Evolutionary conservation across 805 yeast genomes (phyloP).

Genomic region (Nematodospora valgi): DNA sequence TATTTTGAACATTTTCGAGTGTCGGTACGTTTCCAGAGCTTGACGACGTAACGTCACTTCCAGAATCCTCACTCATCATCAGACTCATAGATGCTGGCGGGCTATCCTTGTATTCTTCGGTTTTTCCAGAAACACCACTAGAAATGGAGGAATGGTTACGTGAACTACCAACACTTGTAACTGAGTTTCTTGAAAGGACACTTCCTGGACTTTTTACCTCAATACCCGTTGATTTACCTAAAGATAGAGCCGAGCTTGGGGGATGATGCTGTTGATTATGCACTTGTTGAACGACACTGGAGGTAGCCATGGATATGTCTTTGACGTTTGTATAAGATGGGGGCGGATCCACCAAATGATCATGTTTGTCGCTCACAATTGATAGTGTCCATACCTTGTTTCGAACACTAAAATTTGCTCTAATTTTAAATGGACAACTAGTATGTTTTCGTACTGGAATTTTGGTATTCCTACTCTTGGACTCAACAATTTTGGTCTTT

Average conservation of each 20-base stretch:
- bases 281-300: no score
- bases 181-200: not conserved
- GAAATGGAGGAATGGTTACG: no score
- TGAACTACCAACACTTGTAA: no score
- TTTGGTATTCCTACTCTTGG: constrained; percentile 14
- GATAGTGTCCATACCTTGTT: constrained; percentile 57
- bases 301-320: no score
- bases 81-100: constrained; percentile 7
- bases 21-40: not conserved
- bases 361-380: constrained; percentile 57
- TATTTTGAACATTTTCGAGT: not conserved
- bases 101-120: not conserved
- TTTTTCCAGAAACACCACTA: no score
- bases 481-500: constrained; percentile 12
- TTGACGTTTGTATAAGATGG: no score
- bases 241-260: no score
- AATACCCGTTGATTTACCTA: no score
- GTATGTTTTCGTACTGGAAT: constrained; percentile 18
- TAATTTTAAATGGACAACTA: constrained; percentile 60
- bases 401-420: constrained; percentile 58
- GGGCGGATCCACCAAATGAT: constrained; percentile 34
- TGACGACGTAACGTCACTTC: not conserved
- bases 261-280: not conserved
- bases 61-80: constrained; percentile 2
- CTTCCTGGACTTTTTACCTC: no score